These are phyloP conservation scores for Trichoderma arundinaceum DNA, from an alignment of 2,329 filamentous ascomycete species.

Conservation along the genomic window DNA sequence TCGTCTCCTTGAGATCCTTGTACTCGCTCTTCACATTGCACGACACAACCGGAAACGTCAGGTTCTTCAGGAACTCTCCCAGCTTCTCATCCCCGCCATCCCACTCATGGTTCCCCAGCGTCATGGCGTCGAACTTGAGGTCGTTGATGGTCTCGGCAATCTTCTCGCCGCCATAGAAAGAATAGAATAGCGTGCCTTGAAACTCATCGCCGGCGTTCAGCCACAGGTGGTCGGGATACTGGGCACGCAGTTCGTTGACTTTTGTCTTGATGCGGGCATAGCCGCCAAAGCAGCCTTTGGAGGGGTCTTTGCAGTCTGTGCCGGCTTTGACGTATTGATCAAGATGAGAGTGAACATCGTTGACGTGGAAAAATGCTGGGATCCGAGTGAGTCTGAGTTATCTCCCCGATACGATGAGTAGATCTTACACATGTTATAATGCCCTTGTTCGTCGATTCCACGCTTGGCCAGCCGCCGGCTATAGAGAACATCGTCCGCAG, in stretches of 20 bases:
- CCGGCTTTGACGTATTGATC: constrained; percentile 67
- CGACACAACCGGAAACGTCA: constrained; percentile 68
- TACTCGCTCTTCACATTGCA: constrained; percentile 68
- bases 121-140: constrained; percentile 71
- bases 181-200: constrained; percentile 71
- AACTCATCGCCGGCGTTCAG: constrained; percentile 73
- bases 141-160: constrained; percentile 70
- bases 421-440: constrained; percentile 59
- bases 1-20: constrained; percentile 63
- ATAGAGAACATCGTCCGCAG: constrained; percentile 54
- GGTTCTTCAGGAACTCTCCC: constrained; percentile 64
- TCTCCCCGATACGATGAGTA: too few relatives aligned
- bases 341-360: constrained; percentile 71
- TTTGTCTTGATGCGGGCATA: constrained; percentile 68
- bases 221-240: constrained; percentile 65
- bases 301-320: constrained; percentile 63
- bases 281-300: constrained; percentile 66
- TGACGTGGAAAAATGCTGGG: constrained; percentile 69
- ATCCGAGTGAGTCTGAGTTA: background rate
- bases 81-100: constrained; percentile 68
- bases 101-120: constrained; percentile 70
- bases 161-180: constrained; percentile 70
- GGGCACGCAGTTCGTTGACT: constrained; percentile 61
- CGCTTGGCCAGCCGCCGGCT: constrained; percentile 57
- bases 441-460: constrained; percentile 53